phyloP scores from a whole-genome alignment of 2,329 filamentous ascomycete genomes.

The Cryphonectria radicalis region DNA sequence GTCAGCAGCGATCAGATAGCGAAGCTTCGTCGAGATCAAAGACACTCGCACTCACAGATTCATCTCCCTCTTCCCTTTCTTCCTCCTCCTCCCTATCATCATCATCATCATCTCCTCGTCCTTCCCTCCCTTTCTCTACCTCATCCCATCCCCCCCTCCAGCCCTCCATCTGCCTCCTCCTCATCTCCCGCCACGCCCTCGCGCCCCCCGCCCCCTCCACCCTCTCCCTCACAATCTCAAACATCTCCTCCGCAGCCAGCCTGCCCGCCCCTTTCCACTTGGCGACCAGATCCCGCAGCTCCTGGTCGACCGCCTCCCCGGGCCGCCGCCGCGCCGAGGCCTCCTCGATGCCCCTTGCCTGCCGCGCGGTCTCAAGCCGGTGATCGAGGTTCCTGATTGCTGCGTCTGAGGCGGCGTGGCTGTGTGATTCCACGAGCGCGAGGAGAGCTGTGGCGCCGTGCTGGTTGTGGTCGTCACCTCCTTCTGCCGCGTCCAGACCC shows the following conservation, averaged over 20 bases:
- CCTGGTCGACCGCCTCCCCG: constrained; percentile 48
- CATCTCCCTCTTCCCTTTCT: constrained; percentile 9
- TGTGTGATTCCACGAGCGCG: constrained; percentile 19
- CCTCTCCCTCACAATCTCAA: constrained; percentile 30
- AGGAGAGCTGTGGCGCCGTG: constrained; percentile 24
- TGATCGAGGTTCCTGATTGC: constrained; percentile 33
- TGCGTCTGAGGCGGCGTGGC: constrained; percentile 10
- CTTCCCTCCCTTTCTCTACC: neutral
- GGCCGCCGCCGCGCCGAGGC: constrained; percentile 29
- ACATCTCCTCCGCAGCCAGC: constrained; percentile 60
- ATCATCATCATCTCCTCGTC: neutral
- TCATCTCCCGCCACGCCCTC: constrained; percentile 28
- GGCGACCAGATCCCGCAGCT: constrained; percentile 58
- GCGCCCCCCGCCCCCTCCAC: constrained; percentile 25
- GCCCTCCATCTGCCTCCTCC: constrained; percentile 26
- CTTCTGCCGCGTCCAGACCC: neutral
- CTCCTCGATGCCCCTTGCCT: constrained; percentile 56
- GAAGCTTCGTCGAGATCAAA: too few relatives aligned
- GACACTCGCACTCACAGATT: constrained; percentile 16
- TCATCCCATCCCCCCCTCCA: constrained; percentile 23
- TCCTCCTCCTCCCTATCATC: neutral
- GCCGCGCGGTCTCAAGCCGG: constrained; percentile 43
- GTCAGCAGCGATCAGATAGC: neutral
- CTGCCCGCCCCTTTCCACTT: constrained; percentile 67
- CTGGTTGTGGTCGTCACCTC: constrained; percentile 16